A percentile compares a stretch with the other conserved stretches of the same genome.
phyloP scores from a whole-genome alignment of 108 stramenopile genomes.

The Nannochloropsis gaditana region DNA sequence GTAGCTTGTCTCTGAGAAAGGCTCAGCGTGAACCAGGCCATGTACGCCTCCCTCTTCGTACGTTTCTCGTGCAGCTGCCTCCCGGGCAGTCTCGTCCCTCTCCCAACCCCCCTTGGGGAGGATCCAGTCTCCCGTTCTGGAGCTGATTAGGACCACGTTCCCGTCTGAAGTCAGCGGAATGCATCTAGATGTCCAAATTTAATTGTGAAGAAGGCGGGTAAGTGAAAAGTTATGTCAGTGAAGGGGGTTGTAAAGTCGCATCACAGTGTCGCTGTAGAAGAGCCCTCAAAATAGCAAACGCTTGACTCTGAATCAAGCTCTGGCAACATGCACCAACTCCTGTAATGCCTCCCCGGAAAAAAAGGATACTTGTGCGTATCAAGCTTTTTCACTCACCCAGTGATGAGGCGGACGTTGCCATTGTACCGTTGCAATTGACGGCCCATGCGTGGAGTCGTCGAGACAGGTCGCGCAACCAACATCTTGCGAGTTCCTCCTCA shows the following conservation, averaged over 20 bases:
- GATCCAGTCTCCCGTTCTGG: conserved; percentile 77
- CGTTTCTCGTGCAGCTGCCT: conserved; percentile 76
- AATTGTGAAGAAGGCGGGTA: too few species aligned
- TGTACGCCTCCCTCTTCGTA: conserved; percentile 81
- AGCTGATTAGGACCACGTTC: conserved; percentile 65
- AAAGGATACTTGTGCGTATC: too few species aligned
- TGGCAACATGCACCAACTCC: too few species aligned
- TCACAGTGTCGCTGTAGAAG: too few species aligned
- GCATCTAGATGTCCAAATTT: background rate
- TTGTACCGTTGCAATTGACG: conserved; percentile 37
- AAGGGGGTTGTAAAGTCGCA: too few species aligned
- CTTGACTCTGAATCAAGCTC: too few species aligned
- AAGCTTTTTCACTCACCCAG: conserved; percentile 23
- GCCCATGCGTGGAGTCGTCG: conserved; percentile 29
- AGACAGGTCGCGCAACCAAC: background rate
- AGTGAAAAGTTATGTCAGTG: too few species aligned
- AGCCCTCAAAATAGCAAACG: too few species aligned
- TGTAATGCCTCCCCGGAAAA: too few species aligned
- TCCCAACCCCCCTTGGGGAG: conserved; percentile 95
- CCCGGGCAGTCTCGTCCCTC: conserved; percentile 72
- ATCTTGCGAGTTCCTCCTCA: background rate
- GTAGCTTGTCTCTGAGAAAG: conserved; percentile 63
- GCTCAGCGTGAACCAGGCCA: conserved; percentile 62
- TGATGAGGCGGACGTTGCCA: conserved; percentile 37
- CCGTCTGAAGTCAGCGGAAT: conserved; percentile 34